phyloP scores from a whole-genome alignment of 1,284 basidiomycete species.

The Cryptococcus amylolentus region DNA sequence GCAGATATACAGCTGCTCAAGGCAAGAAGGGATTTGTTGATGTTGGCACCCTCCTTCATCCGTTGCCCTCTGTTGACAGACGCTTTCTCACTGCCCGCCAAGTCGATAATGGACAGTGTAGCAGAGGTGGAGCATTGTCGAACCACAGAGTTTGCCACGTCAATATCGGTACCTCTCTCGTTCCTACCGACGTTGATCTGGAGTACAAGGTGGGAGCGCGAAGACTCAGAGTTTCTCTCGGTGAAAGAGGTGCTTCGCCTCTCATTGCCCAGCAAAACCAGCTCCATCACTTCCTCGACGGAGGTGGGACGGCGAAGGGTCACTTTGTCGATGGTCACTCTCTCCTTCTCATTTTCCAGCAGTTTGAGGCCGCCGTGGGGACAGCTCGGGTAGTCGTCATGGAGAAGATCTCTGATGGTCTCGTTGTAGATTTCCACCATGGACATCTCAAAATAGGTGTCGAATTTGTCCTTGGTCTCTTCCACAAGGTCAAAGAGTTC shows the following conservation, averaged over 20 bases:
- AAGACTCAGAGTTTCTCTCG: slow-evolving; percentile 89
- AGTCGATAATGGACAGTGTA: slow-evolving; percentile 91
- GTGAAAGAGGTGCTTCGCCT: slow-evolving; percentile 88
- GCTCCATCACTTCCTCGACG: slow-evolving; percentile 87
- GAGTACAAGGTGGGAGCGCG: slow-evolving; percentile 91
- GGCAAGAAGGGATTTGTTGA: slow-evolving; percentile 93
- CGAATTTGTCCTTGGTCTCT: slow-evolving; percentile 74
- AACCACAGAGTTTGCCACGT: slow-evolving; percentile 33
- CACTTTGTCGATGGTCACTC: slow-evolving; percentile 80
- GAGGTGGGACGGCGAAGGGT: slow-evolving; percentile 71
- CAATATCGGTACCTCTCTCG: slow-evolving; percentile 52
- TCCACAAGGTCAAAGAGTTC: slow-evolving; percentile 88
- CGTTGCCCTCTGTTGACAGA: slow-evolving; percentile 96
- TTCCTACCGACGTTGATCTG: slow-evolving; percentile 87
- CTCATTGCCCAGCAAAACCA: slow-evolving; percentile 80
- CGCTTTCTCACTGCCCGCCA: slow-evolving; percentile 92
- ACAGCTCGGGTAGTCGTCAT: slow-evolving; percentile 58
- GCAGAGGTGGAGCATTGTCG: slow-evolving; percentile 68
- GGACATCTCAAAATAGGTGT: slow-evolving; percentile 79
- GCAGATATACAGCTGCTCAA: slow-evolving; percentile 96
- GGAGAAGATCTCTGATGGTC: slow-evolving; percentile 90
- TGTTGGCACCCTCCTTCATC: slow-evolving; percentile 95
- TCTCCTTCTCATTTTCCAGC: slow-evolving; percentile 76
- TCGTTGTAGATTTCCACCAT: slow-evolving; percentile 99
- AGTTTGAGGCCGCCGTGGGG: slow-evolving; percentile 82